Base-by-base conservation (phyloP, 768 basidiomycete genomes). In the Sarcodon sp. region DNA sequence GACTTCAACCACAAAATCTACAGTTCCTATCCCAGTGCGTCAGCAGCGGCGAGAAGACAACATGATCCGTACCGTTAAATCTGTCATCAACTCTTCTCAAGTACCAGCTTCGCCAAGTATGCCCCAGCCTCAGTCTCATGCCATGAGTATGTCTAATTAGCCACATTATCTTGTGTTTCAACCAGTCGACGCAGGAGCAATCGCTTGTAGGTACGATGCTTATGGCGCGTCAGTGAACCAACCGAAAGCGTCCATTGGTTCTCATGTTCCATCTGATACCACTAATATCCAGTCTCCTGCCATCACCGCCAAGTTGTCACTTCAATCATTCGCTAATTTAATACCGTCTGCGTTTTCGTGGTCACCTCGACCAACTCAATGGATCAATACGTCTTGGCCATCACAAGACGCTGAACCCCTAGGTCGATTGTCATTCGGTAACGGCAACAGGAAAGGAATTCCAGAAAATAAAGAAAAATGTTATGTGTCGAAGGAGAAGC, bases 401-500 rank as follows among this genome's bases (percentile, higher is more conserved):
- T 27, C 21, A 27, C 21, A 27, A 27, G 21, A 27, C 21, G 21
- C 21, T 27, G 21, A 27, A 27, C 21, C 21, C 21, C 21, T 27
- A 4, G 21, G 21, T 4, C 21, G 21, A 27, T 27, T 27, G 21
- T 27, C 21, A 27, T 27, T 27, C 21, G 21, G 21, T 27, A 27
- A 27, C 21, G 21, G 21, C 4, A 27, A 27, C 21, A 27, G 21
- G 21, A 27, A 27, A 27, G 43, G 50, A 43, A 51, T 47, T 13
- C 15, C 39, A 15, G 39, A 41, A 15, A 41, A 27, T 41, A 55
- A 64, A 51, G 63, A 64, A 49, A 50, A 52, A n/a, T 52, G 50
- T 9, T 84, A 69, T 57, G 79, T 84, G 43, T 70, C 79, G 27
- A 80, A 73, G 59, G 73, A 80, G 55, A 72, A 67, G 53, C 87